These are phyloP conservation scores for Wickerhamomyces hampshirensis DNA, from an alignment of 805 yeast species.

Conservation along the genomic window DNA sequence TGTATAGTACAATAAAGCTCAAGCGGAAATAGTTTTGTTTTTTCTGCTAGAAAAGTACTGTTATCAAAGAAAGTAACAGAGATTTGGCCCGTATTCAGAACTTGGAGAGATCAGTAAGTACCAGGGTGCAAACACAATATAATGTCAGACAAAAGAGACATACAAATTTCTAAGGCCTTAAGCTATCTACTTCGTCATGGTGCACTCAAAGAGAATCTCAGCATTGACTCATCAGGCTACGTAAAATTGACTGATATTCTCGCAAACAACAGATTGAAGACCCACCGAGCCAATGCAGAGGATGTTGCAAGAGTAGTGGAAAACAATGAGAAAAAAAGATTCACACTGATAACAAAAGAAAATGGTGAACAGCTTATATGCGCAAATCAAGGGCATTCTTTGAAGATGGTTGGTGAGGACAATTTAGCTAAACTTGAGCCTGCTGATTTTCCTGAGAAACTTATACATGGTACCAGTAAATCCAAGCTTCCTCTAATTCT, in stretches of 20 bases:
- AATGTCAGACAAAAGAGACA: constrained; percentile 35
- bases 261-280: constrained; percentile 51
- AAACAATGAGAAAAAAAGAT: constrained; percentile 68
- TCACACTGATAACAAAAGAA: constrained; percentile 35
- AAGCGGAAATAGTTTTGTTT: background rate
- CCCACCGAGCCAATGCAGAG: constrained; percentile 46
- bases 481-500: constrained; percentile 44
- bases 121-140: background rate
- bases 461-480: constrained; percentile 78
- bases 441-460: constrained; percentile 41
- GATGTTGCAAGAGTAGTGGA: constrained; percentile 61
- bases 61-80: too few relatives aligned
- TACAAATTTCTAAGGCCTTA: constrained; percentile 64
- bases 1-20: too few relatives aligned
- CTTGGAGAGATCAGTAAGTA: too few relatives aligned
- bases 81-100: too few relatives aligned
- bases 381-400: constrained; percentile 92
- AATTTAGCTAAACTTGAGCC: constrained; percentile 35
- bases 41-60: too few relatives aligned
- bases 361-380: constrained; percentile 43
- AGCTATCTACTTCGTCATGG: constrained; percentile 83
- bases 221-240: constrained; percentile 66
- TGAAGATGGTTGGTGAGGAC: constrained; percentile 39
- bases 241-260: constrained; percentile 51
- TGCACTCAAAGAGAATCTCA: constrained; percentile 62